These are phyloP conservation scores for Epichloe festucae DNA, from an alignment of 2,329 filamentous ascomycete species.

Conservation along the genomic window DNA sequence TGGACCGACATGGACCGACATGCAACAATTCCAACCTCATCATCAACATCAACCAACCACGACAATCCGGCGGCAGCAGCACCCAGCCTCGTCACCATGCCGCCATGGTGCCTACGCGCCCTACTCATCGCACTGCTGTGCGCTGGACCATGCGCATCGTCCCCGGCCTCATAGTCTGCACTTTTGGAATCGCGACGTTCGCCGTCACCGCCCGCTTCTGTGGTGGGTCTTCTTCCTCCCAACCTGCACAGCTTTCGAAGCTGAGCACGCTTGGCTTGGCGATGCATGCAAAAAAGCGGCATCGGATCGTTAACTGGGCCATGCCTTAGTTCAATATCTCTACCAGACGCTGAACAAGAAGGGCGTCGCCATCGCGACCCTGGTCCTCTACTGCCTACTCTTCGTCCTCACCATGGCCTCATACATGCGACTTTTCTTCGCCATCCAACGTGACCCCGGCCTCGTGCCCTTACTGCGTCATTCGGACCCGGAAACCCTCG, in stretches of 20 bases:
- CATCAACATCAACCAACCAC: neutral
- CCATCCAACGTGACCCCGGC: slow-evolving; percentile 59
- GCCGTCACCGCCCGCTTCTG: slow-evolving; percentile 38
- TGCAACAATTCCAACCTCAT: neutral
- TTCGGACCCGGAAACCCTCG: slow-evolving; percentile 20
- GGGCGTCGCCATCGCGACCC: slow-evolving; percentile 52
- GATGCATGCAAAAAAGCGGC: no score
- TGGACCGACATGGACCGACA: neutral
- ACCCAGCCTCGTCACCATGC: slow-evolving; percentile 13
- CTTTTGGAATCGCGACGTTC: slow-evolving; percentile 59
- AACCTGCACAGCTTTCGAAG: neutral
- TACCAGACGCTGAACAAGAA: slow-evolving; percentile 34
- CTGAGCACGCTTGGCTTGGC: no score
- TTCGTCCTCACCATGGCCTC: slow-evolving; percentile 51
- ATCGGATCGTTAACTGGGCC: no score
- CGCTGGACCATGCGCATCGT: slow-evolving; percentile 41
- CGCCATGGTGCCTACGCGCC: slow-evolving; percentile 18
- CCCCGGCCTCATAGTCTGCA: slow-evolving; percentile 53
- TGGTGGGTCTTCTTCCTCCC: neutral
- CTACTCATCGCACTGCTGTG: slow-evolving; percentile 17
- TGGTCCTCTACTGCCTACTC: slow-evolving; percentile 61
- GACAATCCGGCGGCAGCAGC: neutral
- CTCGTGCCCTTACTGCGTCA: slow-evolving; percentile 47
- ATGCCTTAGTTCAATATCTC: slow-evolving; percentile 50
- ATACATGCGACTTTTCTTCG: slow-evolving; percentile 59